A percentile compares a stretch with the other conserved stretches of the same genome.
phyloP scores from a whole-genome alignment of 805 yeast species.

The Pichia gijzeniarum region DNA sequence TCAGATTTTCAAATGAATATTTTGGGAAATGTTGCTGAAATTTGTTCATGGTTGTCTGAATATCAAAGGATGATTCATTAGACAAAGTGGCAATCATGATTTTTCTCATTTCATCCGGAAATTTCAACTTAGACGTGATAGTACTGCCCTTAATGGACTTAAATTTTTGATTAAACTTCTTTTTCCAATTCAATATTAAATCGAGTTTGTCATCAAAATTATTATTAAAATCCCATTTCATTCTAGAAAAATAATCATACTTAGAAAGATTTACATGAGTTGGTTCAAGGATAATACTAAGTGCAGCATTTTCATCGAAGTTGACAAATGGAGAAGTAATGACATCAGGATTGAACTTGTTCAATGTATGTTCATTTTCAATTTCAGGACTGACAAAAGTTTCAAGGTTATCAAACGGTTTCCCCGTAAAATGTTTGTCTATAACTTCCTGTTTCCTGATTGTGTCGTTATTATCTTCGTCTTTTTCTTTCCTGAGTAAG shows the following conservation, averaged over 20 bases:
- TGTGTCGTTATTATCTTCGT: neutral
- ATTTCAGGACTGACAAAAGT: neutral
- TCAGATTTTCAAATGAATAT: constrained; percentile 10
- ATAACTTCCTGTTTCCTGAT: neutral
- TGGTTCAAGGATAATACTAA: constrained; percentile 13
- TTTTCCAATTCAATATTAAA: neutral
- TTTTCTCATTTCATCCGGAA: constrained; percentile 5
- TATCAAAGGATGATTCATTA: neutral
- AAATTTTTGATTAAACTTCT: neutral
- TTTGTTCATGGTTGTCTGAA: neutral
- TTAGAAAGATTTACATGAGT: constrained; percentile 7
- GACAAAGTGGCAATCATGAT: neutral
- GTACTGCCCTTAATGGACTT: neutral
- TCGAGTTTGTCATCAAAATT: constrained; percentile 2
- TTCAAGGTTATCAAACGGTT: constrained; percentile 7
- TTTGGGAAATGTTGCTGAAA: constrained; percentile 1
- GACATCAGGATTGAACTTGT: constrained; percentile 1
- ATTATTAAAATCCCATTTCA: constrained; percentile 14
- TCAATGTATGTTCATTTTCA: neutral
- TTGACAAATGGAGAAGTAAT: constrained; percentile 11
- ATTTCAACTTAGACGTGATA: constrained; percentile 1
- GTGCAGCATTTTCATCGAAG: constrained; percentile 13
- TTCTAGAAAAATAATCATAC: constrained; percentile 16
- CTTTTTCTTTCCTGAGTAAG: neutral
- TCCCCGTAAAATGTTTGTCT: constrained; percentile 1